Conservation (phyloP, 768 basidiomycete genomes). For the Lyophyllum shimeji region DNA sequence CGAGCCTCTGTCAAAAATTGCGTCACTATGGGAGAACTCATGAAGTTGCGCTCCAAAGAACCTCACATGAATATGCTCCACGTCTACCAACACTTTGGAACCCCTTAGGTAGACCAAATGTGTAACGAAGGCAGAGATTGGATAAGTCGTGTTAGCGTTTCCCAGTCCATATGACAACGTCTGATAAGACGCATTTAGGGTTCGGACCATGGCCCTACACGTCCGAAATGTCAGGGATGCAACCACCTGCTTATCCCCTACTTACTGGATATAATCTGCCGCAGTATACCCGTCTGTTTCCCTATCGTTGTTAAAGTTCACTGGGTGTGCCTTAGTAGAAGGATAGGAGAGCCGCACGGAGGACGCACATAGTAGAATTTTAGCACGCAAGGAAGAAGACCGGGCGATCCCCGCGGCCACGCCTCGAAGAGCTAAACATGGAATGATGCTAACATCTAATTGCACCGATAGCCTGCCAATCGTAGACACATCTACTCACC, state of each 20-base stretch:
- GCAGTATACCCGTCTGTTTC: constrained; percentile 88
- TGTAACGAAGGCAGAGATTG: constrained; percentile 79
- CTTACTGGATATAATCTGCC: constrained; percentile 77
- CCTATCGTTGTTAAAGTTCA: constrained; percentile 86
- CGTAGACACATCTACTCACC: constrained; percentile 38
- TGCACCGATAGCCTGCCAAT: neutral
- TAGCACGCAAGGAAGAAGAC: constrained; percentile 69
- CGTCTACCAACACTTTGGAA: constrained; percentile 62
- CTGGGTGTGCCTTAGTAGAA: constrained; percentile 35
- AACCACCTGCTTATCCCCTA: neutral
- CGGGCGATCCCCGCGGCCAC: constrained; percentile 76
- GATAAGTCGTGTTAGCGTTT: constrained; percentile 62
- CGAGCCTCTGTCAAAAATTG: constrained; percentile 42
- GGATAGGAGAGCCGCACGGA: neutral
- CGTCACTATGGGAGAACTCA: constrained; percentile 1
- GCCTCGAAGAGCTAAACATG: constrained; percentile 83
- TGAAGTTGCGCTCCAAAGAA: neutral
- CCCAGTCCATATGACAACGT: constrained; percentile 54
- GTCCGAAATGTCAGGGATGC: constrained; percentile 3
- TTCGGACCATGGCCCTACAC: constrained; percentile 62
- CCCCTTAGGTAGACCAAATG: constrained; percentile 79
- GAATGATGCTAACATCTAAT: constrained; percentile 56
- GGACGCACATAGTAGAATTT: constrained; percentile 78
- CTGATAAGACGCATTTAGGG: constrained; percentile 64
- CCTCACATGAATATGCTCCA: constrained; percentile 58